Percentiles rank a stretch among this genome's conserved stretches.
phyloP scores from a whole-genome alignment of 2,329 filamentous ascomycete genomes.

The Talaromyces sp. region DNA sequence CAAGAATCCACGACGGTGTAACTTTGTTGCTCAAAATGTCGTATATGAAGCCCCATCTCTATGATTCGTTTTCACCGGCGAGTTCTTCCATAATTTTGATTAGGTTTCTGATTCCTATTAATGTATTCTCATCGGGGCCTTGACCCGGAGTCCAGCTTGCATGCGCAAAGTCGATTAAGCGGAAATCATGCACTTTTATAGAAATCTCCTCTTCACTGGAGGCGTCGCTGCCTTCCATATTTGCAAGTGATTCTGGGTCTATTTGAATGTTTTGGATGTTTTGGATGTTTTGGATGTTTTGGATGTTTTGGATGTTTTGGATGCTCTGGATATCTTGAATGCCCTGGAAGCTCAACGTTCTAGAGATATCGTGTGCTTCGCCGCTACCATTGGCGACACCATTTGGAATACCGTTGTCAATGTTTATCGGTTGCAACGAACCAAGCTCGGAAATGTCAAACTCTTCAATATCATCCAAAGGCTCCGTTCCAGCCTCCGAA shows the following conservation, averaged over 20 bases:
- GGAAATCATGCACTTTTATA: constrained; percentile 72
- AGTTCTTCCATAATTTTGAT: constrained; percentile 68
- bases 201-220: constrained; percentile 54
- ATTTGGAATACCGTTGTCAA: constrained; percentile 20
- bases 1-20: background rate
- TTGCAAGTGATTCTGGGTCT: constrained; percentile 30
- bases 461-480: constrained; percentile 26
- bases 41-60: background rate
- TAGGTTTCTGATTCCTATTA: constrained; percentile 71
- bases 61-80: constrained; percentile 28
- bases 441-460: constrained; percentile 14
- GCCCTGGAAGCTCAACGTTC: background rate
- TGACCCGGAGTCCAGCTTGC: constrained; percentile 76
- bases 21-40: background rate
- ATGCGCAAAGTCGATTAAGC: constrained; percentile 96
- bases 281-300: too few relatives aligned
- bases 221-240: constrained; percentile 50
- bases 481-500: constrained; percentile 26
- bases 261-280: constrained; percentile 33
- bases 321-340: background rate
- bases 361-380: background rate
- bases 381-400: background rate
- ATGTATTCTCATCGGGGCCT: constrained; percentile 80
- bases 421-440: constrained; percentile 5
- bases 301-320: constrained; percentile 32